A percentile compares a stretch with the other conserved stretches of the same genome.
Evolutionary conservation across 345 rosid genomes (phyloP).

Genomic region (Rhizophora apiculata): DNA sequence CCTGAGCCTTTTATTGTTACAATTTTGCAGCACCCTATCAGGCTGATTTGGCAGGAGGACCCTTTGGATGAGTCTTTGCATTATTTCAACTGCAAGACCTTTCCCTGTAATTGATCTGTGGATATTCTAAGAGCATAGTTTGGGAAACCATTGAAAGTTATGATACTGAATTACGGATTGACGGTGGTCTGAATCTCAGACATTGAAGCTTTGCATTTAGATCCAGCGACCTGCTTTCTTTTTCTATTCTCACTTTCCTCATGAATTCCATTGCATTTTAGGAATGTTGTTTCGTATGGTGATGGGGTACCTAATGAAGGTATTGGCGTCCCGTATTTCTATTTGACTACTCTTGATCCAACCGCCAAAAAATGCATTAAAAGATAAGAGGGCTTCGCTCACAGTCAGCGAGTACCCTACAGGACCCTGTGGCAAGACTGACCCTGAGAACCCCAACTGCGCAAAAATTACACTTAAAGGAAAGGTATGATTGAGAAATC

Average conservation of each 20-base stretch:
- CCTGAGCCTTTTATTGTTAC: conserved; percentile 7
- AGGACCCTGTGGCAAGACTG: conserved; percentile 82
- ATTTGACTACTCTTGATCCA: conserved; percentile 93
- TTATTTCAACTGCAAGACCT: neutral
- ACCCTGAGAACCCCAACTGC: conserved; percentile 88
- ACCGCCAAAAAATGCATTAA: conserved; percentile 76
- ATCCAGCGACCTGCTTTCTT: neutral
- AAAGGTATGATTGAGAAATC: conserved; percentile 46
- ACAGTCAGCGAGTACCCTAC: conserved; percentile 76
- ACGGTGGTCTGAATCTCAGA: neutral
- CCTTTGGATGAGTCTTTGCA: conserved; percentile 55
- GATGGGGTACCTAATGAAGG: conserved; percentile 69
- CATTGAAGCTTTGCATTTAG: neutral
- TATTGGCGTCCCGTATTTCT: conserved; percentile 79
- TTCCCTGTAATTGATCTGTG: neutral
- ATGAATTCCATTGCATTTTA: conserved; percentile 20
- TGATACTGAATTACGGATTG: too few species aligned
- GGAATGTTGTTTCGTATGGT: conserved; percentile 90
- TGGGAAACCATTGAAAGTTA: too few species aligned
- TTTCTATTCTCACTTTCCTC: neutral
- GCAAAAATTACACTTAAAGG: conserved; percentile 93
- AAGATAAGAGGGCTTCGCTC: conserved; percentile 71
- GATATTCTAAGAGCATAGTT: neutral
- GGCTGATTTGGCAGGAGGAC: conserved; percentile 68
- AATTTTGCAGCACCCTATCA: conserved; percentile 67